A percentile compares a stretch with the other conserved stretches of the same genome.
These are phyloP conservation scores for Crithidia expoeki DNA, from an alignment of 208 protist genomes.

Conservation along the genomic window DNA sequence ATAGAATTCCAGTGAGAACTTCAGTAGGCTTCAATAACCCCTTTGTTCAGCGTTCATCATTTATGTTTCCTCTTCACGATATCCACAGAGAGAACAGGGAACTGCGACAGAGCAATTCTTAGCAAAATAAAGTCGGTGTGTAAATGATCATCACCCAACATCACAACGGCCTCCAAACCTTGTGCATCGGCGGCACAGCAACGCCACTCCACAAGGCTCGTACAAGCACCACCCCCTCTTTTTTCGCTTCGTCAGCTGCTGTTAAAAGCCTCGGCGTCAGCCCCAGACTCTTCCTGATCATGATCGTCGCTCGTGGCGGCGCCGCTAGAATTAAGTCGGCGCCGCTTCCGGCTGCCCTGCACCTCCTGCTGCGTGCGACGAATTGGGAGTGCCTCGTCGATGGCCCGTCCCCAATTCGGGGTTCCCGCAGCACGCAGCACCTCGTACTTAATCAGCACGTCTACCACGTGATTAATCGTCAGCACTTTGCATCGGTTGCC, in stretches of 20 bases:
- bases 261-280: not conserved
- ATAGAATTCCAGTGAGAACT: no score
- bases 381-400: conserved; percentile 72
- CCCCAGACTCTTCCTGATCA: not conserved
- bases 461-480: conserved; percentile 89
- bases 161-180: no score
- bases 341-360: conserved; percentile 34
- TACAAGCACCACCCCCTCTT: no score
- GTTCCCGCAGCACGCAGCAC: conserved; percentile 21
- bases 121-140: no score
- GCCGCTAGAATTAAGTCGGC: conserved; percentile 7
- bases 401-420: conserved; percentile 61
- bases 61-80: no score
- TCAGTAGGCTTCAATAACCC: no score
- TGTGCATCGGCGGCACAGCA: no score
- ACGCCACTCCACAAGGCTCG: no score
- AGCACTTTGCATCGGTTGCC: conserved; percentile 90
- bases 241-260: not conserved
- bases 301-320: not conserved
- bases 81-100: no score
- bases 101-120: no score
- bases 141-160: no score
- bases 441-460: conserved; percentile 72
- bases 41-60: no score
- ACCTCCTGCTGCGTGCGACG: conserved; percentile 59